Conservation (phyloP, 768 basidiomycete genomes). For the Ephemerocybe angulata region DNA sequence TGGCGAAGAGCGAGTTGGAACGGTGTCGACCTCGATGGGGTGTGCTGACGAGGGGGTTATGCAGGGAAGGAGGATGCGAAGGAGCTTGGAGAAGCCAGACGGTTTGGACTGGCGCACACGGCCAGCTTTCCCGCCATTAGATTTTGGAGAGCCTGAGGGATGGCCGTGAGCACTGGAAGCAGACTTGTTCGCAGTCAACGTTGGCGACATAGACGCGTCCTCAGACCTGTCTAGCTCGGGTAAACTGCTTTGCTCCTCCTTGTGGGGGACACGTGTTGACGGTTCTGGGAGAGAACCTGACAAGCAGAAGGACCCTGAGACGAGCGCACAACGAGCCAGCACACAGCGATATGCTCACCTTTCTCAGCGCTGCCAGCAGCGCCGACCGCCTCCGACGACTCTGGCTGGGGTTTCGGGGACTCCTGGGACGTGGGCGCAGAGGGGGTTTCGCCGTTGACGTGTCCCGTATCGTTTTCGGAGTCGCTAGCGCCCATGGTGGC, state of each 20-base stretch:
- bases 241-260: conserved; percentile 15
- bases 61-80: conserved; percentile 65
- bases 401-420: conserved; percentile 5
- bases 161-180: conserved; percentile 9
- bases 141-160: conserved; percentile 15
- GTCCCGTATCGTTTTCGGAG: conserved; percentile 6
- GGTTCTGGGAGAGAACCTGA: conserved; percentile 9
- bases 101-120: conserved; percentile 30
- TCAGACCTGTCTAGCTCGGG: conserved; percentile 22
- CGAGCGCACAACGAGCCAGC: background rate
- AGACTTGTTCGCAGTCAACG: conserved; percentile 17
- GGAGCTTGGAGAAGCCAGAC: conserved; percentile 56
- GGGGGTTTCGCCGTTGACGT: conserved; percentile 13
- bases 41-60: conserved; percentile 52
- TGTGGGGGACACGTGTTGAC: conserved; percentile 21
- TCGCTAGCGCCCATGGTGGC: conserved; percentile 6
- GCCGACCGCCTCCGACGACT: background rate
- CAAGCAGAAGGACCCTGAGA: background rate
- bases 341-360: conserved; percentile 3
- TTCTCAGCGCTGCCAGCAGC: conserved; percentile 8
- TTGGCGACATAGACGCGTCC: conserved; percentile 23
- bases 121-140: conserved; percentile 15
- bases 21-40: conserved; percentile 38
- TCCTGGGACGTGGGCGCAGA: background rate
- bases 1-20: conserved; percentile 17